phyloP scores from a whole-genome alignment of 2,329 filamentous ascomycete genomes.

The Pyrenochaeta sp. region DNA sequence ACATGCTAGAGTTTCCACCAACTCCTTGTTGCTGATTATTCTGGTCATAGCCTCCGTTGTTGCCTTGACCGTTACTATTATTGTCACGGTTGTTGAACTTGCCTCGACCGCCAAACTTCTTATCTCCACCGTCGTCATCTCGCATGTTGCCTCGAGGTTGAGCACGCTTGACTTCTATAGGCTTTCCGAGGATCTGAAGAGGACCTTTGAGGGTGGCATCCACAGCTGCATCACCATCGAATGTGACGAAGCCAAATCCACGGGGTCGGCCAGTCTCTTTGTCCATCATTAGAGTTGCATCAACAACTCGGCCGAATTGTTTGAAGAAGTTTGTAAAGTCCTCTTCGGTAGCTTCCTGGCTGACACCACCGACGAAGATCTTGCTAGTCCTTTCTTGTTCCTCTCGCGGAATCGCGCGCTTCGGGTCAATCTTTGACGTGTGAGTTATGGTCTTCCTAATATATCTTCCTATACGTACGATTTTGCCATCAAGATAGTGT shows the following conservation, averaged over 20 bases:
- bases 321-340: slow-evolving; percentile 98
- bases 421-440: slow-evolving; percentile 85
- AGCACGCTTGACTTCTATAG: slow-evolving; percentile 97
- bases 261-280: slow-evolving; percentile 97
- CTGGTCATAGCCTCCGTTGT: slow-evolving; percentile 53
- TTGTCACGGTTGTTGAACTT: slow-evolving; percentile 49
- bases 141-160: slow-evolving; percentile 94
- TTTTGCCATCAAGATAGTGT: slow-evolving; percentile 96
- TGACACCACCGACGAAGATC: slow-evolving; percentile 97
- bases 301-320: slow-evolving; percentile 93
- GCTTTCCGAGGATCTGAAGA: slow-evolving; percentile 92
- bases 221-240: slow-evolving; percentile 93
- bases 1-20: slow-evolving; percentile 69
- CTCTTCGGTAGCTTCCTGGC: slow-evolving; percentile 93
- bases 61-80: slow-evolving; percentile 42
- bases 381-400: slow-evolving; percentile 99
- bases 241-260: slow-evolving; percentile 97
- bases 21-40: slow-evolving; percentile 52
- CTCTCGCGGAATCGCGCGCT: slow-evolving; percentile 94
- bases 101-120: slow-evolving; percentile 48
- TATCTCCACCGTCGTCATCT: slow-evolving; percentile 80
- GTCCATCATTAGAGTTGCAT: slow-evolving; percentile 99
- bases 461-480: slow-evolving; percentile 68
- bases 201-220: slow-evolving; percentile 86
- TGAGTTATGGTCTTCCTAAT: slow-evolving; percentile 25